Base-by-base conservation (phyloP, 164 flowering plant species). In the Tinospora cordifolia region DNA sequence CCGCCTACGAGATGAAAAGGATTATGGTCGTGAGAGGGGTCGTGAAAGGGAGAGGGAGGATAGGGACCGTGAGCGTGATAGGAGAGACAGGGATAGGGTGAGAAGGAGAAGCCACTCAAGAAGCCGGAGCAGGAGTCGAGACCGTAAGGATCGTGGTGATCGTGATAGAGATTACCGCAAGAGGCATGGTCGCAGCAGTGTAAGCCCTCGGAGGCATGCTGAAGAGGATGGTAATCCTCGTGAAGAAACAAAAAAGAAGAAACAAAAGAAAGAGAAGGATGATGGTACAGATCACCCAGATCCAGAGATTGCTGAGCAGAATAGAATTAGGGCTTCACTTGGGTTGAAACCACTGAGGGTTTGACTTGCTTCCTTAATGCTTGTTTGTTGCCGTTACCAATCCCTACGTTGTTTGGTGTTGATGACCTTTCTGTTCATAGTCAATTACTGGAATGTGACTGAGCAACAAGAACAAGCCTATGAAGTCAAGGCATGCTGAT, bases 231-330 rank as follows among this genome's bases (percentile, higher is more conserved):
- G 68, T 7, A 70, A 66, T 67, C 51, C 69, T 22, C 75, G 77
- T 9, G 85, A 84, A 25, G 88, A 89, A 71, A 78, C 88, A 36
- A 86, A 76, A 81, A 88, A 85, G 86, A 90, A 85, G 88, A 87
- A 87, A 60, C 81, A 83, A 72, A 87, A 84, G 84, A 83, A 87
- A 78, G 84, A 83, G 75, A 88, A 85, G 79, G 93, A 87, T 72
- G 97, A 90, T 76, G 97, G 97, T 19, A 90, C 97, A 0, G 97
- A 92, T 69, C 97, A 92, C 72, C 97, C 92, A 2, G 95, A 94
- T 79, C 98, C 99, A 7, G 98, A 92, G 81, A 91, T 92, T 77
- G 98, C 97, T 1, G 99, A 88, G 76, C 84, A 83, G 14, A 95
- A 95, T 78, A 87, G 86, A 76, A 46, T 95, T 6, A 81, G 98